Conservation (phyloP, 495 filamentous ascomycete genomes). For the Aspergillus cavernicola region DNA sequence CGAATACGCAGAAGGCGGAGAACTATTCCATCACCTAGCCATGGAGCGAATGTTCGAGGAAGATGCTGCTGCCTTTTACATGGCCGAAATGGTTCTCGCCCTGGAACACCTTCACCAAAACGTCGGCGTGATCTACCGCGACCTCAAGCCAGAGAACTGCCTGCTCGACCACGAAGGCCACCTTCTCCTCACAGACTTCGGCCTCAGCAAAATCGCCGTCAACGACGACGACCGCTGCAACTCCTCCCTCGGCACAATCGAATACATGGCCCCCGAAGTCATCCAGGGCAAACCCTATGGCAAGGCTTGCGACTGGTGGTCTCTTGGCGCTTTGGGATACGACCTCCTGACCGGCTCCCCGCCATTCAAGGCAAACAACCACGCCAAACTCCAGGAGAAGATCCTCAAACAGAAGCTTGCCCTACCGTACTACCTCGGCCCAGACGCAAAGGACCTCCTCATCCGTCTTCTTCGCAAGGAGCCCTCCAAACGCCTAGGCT, state of each 20-base stretch:
- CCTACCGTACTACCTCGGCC: conserved; percentile 80
- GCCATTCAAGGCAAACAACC: conserved; percentile 85
- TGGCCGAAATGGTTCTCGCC: conserved; percentile 95
- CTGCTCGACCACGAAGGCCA: conserved; percentile 89
- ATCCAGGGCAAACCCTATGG: conserved; percentile 78
- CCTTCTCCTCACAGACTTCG: conserved; percentile 93
- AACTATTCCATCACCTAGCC: conserved; percentile 85
- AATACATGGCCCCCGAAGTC: conserved; percentile 98
- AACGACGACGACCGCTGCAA: conserved; percentile 75
- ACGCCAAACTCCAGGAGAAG: conserved; percentile 87
- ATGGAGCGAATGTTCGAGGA: conserved; percentile 91
- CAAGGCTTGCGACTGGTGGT: conserved; percentile 98
- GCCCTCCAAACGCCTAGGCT: conserved; percentile 79
- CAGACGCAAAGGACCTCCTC: conserved; percentile 90
- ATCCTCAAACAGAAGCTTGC: conserved; percentile 86
- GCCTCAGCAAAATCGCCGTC: conserved; percentile 90
- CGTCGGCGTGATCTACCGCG: conserved; percentile 91
- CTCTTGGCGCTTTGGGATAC: conserved; percentile 84
- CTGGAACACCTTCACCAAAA: conserved; percentile 87
- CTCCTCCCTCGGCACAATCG: conserved; percentile 82
- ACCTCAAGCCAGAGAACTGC: conserved; percentile 97
- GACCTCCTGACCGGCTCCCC: conserved; percentile 88
- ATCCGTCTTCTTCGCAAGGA: conserved; percentile 87
- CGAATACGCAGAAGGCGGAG: conserved; percentile 96
- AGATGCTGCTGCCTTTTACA: conserved; percentile 87